Conservation (phyloP, 352 stramenopile genomes). For the Peronosclerospora sorghi region DNA sequence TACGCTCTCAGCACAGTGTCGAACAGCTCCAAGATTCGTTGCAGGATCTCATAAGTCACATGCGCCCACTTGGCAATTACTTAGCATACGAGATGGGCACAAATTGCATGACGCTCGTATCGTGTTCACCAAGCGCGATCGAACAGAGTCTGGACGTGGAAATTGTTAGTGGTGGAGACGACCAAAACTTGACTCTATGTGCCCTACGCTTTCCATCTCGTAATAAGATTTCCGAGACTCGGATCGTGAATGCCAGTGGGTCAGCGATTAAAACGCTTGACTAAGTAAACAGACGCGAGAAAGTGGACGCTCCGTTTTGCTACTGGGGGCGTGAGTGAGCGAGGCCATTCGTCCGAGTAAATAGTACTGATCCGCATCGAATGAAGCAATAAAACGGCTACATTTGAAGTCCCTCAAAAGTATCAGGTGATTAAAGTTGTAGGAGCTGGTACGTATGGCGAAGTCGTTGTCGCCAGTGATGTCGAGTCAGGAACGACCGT, state of each 20-base stretch:
- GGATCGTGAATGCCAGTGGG: constrained; percentile 53
- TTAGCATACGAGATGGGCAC: constrained; percentile 76
- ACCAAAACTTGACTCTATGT: constrained; percentile 51
- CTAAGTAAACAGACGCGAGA: too few relatives aligned
- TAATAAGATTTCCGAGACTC: constrained; percentile 20
- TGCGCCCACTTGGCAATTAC: constrained; percentile 40
- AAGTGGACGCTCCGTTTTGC: too few relatives aligned
- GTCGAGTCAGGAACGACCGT: too few relatives aligned
- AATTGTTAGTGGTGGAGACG: constrained; percentile 73
- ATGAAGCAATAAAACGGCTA: too few relatives aligned
- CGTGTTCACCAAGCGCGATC: constrained; percentile 7
- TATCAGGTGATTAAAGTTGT: too few relatives aligned
- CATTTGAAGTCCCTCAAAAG: too few relatives aligned
- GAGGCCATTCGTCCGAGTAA: too few relatives aligned
- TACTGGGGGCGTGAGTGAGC: too few relatives aligned
- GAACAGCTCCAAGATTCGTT: constrained; percentile 11
- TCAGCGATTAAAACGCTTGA: constrained; percentile 78
- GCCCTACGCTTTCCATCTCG: constrained; percentile 31
- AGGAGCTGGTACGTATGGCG: too few relatives aligned
- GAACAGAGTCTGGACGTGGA: constrained; percentile 21
- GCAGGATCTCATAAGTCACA: constrained; percentile 13
- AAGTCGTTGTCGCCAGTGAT: too few relatives aligned
- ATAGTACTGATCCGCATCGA: too few relatives aligned
- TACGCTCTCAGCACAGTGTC: constrained; percentile 7
- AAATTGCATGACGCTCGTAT: constrained; percentile 49